phyloP scores from a whole-genome alignment of 371 early-diverging fungal species.

The Phascolomyces articulosus region DNA sequence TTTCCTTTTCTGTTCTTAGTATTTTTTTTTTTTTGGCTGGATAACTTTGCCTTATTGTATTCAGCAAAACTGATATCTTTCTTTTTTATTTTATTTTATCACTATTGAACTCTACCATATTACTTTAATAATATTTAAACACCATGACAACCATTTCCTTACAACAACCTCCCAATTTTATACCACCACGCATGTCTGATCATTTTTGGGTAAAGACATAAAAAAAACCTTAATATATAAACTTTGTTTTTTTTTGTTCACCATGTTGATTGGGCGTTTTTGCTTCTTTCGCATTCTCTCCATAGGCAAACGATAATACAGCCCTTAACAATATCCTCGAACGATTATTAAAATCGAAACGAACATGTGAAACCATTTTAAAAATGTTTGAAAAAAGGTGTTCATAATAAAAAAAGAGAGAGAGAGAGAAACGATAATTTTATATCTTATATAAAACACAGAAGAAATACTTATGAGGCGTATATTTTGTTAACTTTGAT shows the following conservation, averaged over 20 bases:
- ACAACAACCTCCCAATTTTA: neutral
- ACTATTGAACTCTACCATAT: too few species aligned
- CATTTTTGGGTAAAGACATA: slow-evolving; percentile 8
- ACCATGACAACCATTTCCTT: neutral
- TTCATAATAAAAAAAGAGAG: too few species aligned
- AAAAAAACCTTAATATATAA: neutral
- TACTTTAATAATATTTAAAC: too few species aligned
- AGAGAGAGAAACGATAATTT: too few species aligned
- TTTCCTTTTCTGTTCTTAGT: too few species aligned
- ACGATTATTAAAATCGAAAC: slow-evolving; percentile 9
- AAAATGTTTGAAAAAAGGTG: slow-evolving; percentile 15
- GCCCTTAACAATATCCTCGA: slow-evolving; percentile 10
- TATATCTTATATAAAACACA: too few species aligned
- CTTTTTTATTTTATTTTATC: too few species aligned
- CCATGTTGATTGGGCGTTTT: too few species aligned
- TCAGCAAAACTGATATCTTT: too few species aligned
- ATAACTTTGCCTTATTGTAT: too few species aligned
- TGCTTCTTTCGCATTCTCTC: neutral
- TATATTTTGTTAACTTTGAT: neutral
- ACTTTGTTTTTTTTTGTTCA: neutral
- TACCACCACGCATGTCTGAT: slow-evolving; percentile 4
- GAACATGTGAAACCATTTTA: slow-evolving; percentile 10
- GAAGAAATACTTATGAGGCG: too few species aligned
- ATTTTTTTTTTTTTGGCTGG: too few species aligned
- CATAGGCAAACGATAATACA: slow-evolving; percentile 7